Evolutionary conservation across 2,329 filamentous ascomycete genomes (phyloP).

Genomic region (Penicillium italicum): DNA sequence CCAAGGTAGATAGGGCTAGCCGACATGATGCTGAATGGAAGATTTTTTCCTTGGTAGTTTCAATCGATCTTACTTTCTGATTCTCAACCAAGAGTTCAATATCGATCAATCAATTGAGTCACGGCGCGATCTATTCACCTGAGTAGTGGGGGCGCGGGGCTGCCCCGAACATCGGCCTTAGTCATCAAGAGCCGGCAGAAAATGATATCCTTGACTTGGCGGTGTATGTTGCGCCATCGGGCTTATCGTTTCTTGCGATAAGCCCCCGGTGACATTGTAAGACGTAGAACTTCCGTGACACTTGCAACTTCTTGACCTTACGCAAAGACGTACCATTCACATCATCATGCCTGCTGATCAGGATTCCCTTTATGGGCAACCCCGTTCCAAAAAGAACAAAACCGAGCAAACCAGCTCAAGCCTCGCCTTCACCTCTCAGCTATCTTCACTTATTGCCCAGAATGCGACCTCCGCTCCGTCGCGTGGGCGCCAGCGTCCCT

Average conservation of each 20-base stretch:
- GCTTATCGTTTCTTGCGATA: conserved; percentile 7
- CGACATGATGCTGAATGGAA: conserved; percentile 20
- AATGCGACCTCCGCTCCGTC: conserved; percentile 44
- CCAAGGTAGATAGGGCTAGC: conserved; percentile 42
- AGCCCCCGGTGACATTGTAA: not conserved
- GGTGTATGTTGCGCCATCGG: not conserved
- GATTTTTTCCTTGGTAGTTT: not conserved
- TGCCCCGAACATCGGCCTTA: conserved; percentile 9
- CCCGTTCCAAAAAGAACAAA: conserved; percentile 59
- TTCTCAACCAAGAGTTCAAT: conserved; percentile 9
- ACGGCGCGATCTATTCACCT: conserved; percentile 7
- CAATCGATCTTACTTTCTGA: not conserved
- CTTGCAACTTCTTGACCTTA: not conserved
- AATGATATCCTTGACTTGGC: not conserved
- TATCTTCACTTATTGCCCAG: conserved; percentile 73
- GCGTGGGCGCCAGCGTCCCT: conserved; percentile 41
- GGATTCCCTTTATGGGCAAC: conserved; percentile 67
- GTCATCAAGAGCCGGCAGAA: not conserved
- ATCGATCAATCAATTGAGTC: conserved; percentile 7
- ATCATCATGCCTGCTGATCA: conserved; percentile 17
- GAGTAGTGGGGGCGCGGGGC: conserved; percentile 8
- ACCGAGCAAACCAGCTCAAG: conserved; percentile 57
- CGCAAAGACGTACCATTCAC: not conserved
- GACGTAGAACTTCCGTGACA: not conserved
- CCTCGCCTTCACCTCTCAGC: conserved; percentile 82